These are phyloP conservation scores for Myrica gale DNA, from an alignment of 306 rosid species.

Conservation along the genomic window DNA sequence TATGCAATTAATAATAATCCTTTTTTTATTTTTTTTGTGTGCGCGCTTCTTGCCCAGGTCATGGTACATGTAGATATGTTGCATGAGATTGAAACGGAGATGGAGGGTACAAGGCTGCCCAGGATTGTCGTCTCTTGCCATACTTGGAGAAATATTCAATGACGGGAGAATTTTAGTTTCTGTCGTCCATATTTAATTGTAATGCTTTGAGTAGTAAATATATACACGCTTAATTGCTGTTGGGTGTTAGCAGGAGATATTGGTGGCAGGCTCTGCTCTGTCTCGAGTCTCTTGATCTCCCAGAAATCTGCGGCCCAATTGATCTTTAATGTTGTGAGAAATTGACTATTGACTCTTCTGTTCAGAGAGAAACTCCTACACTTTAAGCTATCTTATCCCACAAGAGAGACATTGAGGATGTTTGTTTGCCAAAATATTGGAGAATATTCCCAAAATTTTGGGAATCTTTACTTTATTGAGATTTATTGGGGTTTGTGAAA, in stretches of 20 bases:
- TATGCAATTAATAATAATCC: neutral
- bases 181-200: neutral
- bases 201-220: neutral
- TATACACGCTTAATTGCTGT: neutral
- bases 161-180: neutral
- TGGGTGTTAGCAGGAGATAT: neutral
- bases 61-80: conserved; percentile 30
- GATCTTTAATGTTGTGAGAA: neutral
- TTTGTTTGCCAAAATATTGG: too few relatives aligned
- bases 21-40: neutral
- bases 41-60: conserved; percentile 25
- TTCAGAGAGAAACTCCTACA: neutral
- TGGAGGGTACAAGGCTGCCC: neutral
- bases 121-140: neutral
- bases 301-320: neutral
- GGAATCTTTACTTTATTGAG: too few relatives aligned
- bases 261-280: neutral
- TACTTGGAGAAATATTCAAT: too few relatives aligned
- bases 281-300: neutral
- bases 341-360: neutral
- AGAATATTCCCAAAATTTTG: too few relatives aligned
- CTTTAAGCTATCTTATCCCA: neutral
- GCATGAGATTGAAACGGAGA: conserved; percentile 12
- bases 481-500: too few relatives aligned
- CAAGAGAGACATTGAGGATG: too few relatives aligned